Evolutionary conservation across 2,329 filamentous ascomycete genomes (phyloP).

Genomic region (Aspergillus sp.): DNA sequence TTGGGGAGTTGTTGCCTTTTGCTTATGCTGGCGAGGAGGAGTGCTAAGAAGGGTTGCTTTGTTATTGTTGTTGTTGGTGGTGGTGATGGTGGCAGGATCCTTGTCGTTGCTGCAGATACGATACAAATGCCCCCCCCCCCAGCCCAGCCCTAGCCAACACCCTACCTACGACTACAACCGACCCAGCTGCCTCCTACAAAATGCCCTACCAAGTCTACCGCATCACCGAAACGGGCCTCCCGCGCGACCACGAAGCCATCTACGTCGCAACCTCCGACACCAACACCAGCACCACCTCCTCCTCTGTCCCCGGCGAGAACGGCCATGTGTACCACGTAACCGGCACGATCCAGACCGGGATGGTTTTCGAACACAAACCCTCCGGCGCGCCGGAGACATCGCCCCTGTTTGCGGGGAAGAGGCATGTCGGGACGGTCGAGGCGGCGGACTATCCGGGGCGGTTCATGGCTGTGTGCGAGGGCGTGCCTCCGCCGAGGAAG

Average conservation of each 20-base stretch:
- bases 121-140: too few species aligned
- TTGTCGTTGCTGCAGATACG: too few species aligned
- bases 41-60: too few species aligned
- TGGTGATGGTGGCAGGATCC: too few species aligned
- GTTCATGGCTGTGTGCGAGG: constrained; percentile 12
- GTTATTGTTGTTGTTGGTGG: too few species aligned
- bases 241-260: constrained; percentile 20
- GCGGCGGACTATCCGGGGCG: constrained; percentile 9
- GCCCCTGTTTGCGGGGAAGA: constrained; percentile 7
- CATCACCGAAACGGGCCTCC: constrained; percentile 10
- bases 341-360: constrained; percentile 23
- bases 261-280: constrained; percentile 17
- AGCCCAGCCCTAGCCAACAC: too few species aligned
- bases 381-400: constrained; percentile 11
- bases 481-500: constrained; percentile 18
- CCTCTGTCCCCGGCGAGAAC: too few species aligned
- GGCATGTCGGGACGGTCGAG: constrained; percentile 12
- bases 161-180: too few species aligned
- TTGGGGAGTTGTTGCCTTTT: too few species aligned
- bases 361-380: constrained; percentile 15
- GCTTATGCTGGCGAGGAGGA: too few species aligned
- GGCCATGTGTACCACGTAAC: constrained; percentile 20
- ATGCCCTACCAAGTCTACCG: constrained; percentile 13
- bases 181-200: too few species aligned
- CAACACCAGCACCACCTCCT: too few species aligned